These are phyloP conservation scores for Dentipellis fragilis DNA, from an alignment of 768 basidiomycete species.

Conservation along the genomic window DNA sequence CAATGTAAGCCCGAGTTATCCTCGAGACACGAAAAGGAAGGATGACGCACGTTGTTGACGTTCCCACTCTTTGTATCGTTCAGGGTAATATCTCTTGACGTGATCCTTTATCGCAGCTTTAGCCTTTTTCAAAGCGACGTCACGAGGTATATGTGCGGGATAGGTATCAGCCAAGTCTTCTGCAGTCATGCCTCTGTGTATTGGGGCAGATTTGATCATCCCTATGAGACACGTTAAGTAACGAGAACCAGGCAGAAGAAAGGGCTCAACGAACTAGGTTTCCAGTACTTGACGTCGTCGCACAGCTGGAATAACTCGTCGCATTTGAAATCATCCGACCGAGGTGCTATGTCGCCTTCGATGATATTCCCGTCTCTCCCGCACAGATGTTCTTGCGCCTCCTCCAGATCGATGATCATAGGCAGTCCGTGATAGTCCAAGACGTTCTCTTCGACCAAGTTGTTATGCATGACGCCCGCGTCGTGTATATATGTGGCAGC, in stretches of 20 bases:
- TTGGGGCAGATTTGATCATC: not conserved
- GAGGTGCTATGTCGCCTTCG: not conserved
- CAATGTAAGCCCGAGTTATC: not conserved
- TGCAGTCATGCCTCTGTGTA: not conserved
- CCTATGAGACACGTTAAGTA: not conserved
- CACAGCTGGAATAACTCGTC: not conserved
- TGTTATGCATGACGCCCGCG: not conserved
- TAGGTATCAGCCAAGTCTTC: not conserved
- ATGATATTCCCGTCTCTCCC: not conserved
- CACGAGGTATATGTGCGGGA: not conserved
- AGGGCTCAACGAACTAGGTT: not conserved
- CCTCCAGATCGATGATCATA: not conserved
- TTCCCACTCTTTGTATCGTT: not conserved
- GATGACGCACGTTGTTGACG: not conserved
- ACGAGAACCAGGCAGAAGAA: not conserved
- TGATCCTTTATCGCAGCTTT: not conserved
- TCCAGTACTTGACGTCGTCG: not conserved
- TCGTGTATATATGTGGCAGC: not conserved
- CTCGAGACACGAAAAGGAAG: not conserved
- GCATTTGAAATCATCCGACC: not conserved
- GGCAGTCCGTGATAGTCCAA: not conserved
- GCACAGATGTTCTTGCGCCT: not conserved
- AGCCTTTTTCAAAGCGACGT: not conserved
- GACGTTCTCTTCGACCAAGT: not conserved
- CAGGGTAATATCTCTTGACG: not conserved